Percentiles rank a stretch among this genome's conserved stretches.
These are phyloP conservation scores for Chrysanthemum seticuspe DNA, from an alignment of 129 eudicot genomes.

Conservation along the genomic window DNA sequence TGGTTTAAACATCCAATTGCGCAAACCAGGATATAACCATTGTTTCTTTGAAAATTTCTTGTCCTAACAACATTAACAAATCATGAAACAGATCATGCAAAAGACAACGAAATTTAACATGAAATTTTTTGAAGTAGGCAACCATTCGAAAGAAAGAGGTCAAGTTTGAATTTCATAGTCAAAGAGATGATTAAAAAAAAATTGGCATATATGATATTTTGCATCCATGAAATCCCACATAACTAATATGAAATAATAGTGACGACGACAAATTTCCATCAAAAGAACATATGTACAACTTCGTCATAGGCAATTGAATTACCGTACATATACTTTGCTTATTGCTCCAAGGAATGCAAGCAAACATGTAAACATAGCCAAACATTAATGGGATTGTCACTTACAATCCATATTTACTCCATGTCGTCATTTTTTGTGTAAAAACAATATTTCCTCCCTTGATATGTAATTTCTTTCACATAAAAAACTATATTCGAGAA, in stretches of 20 bases:
- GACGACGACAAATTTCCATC: too few relatives aligned
- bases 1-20: conserved; percentile 97
- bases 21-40: conserved; percentile 74
- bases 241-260: background rate
- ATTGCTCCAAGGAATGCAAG: too few relatives aligned
- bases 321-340: too few relatives aligned
- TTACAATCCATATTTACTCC: too few relatives aligned
- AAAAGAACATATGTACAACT: too few relatives aligned
- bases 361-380: too few relatives aligned
- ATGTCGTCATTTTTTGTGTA: too few relatives aligned
- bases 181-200: background rate
- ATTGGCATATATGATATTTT: background rate
- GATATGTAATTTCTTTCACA: too few relatives aligned
- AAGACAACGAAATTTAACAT: conserved; percentile 16
- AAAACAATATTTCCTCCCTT: too few relatives aligned
- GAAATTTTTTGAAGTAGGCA: background rate
- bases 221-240: background rate
- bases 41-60: conserved; percentile 52
- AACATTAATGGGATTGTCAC: too few relatives aligned
- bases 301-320: too few relatives aligned
- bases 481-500: too few relatives aligned
- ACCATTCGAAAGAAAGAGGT: conserved; percentile 10
- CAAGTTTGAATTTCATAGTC: conserved; percentile 25
- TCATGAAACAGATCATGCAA: conserved; percentile 30
- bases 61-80: conserved; percentile 49